These are phyloP conservation scores for Brassica hybrid DNA, from an alignment of 441 rosid genomes.

Conservation along the genomic window DNA sequence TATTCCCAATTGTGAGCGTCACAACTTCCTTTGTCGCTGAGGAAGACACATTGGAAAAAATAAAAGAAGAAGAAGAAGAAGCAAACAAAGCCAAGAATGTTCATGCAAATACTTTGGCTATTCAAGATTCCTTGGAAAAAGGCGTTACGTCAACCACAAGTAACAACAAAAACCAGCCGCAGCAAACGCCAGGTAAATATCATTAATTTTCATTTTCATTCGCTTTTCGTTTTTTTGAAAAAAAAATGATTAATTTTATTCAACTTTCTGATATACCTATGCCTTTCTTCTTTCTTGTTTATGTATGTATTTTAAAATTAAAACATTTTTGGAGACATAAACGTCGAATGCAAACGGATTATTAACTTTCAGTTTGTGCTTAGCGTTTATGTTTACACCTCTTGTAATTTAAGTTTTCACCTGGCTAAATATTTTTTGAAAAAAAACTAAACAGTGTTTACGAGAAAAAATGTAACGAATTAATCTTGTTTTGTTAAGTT, in stretches of 20 bases:
- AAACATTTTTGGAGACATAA: neutral
- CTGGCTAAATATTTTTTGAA: neutral
- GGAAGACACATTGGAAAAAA: slow-evolving; percentile 63
- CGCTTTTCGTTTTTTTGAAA: neutral
- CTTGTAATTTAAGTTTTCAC: neutral
- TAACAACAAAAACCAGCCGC: slow-evolving; percentile 28
- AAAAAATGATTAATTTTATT: neutral
- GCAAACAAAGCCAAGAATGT: slow-evolving; percentile 39
- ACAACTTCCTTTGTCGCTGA: slow-evolving; percentile 83
- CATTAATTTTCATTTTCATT: neutral
- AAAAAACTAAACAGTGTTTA: neutral
- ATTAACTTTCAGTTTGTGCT: slow-evolving; percentile 2
- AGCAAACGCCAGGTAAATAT: slow-evolving; percentile 30
- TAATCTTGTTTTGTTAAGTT: neutral
- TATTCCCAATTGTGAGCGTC: slow-evolving; percentile 70
- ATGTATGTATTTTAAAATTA: neutral
- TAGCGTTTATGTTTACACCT: neutral
- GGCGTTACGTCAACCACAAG: slow-evolving; percentile 43
- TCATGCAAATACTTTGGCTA: slow-evolving; percentile 38
- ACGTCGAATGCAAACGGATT: neutral
- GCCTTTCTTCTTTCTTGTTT: neutral
- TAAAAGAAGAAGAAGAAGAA: slow-evolving; percentile 43
- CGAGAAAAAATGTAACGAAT: neutral
- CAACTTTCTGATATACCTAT: neutral
- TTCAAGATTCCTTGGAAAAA: slow-evolving; percentile 64